A percentile compares a stretch with the other conserved stretches of the same genome.
Evolutionary conservation across 176 grass and related monocot genomes (phyloP).

Genomic region (Dactylis glomerata): DNA sequence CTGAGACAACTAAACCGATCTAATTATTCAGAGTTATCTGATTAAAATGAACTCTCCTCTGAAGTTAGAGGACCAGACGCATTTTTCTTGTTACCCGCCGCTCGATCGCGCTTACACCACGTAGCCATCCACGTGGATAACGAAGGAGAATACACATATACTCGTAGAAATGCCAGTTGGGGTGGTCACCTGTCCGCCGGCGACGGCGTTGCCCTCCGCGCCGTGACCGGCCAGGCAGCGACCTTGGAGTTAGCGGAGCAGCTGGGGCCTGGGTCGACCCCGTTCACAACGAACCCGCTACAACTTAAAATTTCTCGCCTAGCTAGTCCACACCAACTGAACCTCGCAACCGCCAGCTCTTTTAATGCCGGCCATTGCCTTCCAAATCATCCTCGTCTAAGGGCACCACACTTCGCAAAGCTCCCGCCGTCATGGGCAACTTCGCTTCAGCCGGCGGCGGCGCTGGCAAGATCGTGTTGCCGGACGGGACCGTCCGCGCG

Average conservation of each 20-base stretch:
- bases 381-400: neutral
- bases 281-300: neutral
- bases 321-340: neutral
- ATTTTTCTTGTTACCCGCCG: no score
- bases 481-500: neutral
- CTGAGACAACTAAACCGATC: no score
- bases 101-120: no score
- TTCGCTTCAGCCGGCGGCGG: neutral
- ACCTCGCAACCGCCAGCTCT: neutral
- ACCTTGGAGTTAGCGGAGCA: neutral
- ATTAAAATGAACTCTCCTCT: no score
- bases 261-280: neutral
- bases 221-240: neutral
- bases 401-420: neutral
- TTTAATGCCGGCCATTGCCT: neutral
- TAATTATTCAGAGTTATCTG: no score
- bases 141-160: neutral
- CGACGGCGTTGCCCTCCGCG: neutral
- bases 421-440: neutral
- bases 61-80: no score
- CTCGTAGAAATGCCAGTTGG: neutral
- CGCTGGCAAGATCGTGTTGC: constrained; percentile 2
- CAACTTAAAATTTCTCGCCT: neutral
- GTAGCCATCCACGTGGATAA: no score
- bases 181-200: neutral